Evolutionary conservation across 2,329 filamentous ascomycete genomes (phyloP).

Genomic region (Tothia fuscella): DNA sequence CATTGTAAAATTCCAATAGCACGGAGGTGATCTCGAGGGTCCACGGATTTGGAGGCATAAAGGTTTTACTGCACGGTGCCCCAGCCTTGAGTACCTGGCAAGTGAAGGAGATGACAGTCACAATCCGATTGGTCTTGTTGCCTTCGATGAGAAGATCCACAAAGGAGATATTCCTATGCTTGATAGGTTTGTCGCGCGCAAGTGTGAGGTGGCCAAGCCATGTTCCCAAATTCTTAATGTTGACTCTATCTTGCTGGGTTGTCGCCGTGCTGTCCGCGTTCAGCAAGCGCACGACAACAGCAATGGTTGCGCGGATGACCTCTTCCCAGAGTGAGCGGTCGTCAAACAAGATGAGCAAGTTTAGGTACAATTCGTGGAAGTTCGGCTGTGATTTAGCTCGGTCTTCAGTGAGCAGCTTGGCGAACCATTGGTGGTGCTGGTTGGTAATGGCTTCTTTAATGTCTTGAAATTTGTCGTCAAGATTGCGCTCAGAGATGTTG

Average conservation of each 20-base stretch:
- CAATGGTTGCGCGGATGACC: constrained; percentile 85
- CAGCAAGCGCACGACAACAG: constrained; percentile 72
- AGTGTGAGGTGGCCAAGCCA: constrained; percentile 93
- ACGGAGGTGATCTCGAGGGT: constrained; percentile 89
- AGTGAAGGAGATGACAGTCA: constrained; percentile 91
- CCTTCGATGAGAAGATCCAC: constrained; percentile 90
- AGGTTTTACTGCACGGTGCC: constrained; percentile 63
- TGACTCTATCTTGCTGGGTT: constrained; percentile 70
- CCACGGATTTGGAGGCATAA: constrained; percentile 94
- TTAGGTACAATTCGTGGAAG: constrained; percentile 85
- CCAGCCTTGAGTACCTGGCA: constrained; percentile 91
- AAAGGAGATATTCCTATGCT: constrained; percentile 93
- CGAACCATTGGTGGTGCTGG: constrained; percentile 91
- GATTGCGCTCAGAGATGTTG: constrained; percentile 84
- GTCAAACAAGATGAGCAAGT: constrained; percentile 73
- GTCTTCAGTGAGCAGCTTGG: constrained; percentile 85
- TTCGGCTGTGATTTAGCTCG: constrained; percentile 96
- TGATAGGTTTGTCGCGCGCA: constrained; percentile 87
- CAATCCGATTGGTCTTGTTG: constrained; percentile 79
- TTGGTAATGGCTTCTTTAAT: constrained; percentile 67
- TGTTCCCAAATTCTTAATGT: constrained; percentile 83
- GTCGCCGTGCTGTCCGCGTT: constrained; percentile 82
- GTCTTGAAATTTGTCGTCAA: constrained; percentile 73
- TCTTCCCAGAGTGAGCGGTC: constrained; percentile 72
- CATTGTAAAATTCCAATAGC: constrained; percentile 86